These are phyloP conservation scores for Aspergillus hortae DNA, from an alignment of 2,329 filamentous ascomycete species.

Conservation along the genomic window DNA sequence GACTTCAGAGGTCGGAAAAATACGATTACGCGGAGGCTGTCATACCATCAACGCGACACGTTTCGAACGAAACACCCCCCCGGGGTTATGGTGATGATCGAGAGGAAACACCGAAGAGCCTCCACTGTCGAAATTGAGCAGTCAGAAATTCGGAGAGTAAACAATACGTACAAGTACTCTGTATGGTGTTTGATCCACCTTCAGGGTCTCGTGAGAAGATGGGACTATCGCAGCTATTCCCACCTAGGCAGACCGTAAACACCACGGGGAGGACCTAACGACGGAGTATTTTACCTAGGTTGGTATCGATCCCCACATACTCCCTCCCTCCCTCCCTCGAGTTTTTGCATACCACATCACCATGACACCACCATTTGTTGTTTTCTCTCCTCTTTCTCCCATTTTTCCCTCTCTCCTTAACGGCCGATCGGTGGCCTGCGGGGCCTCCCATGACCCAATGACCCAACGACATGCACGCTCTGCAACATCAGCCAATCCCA, in stretches of 20 bases:
- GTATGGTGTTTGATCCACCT: conserved; percentile 9
- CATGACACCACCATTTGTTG: neutral
- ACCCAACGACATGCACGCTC: neutral
- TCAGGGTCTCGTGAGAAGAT: conserved; percentile 13
- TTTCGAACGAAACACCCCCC: conserved; percentile 1
- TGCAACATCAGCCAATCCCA: conserved; percentile 2
- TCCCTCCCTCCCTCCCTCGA: neutral
- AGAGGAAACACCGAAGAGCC: conserved; percentile 8
- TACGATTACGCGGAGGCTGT: conserved; percentile 4
- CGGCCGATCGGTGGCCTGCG: neutral
- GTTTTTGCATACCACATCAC: neutral
- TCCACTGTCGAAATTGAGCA: conserved; percentile 13
- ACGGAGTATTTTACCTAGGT: too few relatives aligned
- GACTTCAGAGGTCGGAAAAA: neutral
- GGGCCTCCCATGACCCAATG: conserved; percentile 5
- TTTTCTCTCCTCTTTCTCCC: neutral
- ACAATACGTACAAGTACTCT: neutral
- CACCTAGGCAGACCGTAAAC: neutral
- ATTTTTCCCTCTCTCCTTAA: neutral
- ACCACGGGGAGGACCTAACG: neutral
- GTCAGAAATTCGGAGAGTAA: conserved; percentile 7
- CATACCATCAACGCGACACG: conserved; percentile 11
- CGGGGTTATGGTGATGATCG: neutral
- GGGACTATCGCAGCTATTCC: neutral
- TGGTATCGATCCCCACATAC: neutral